A percentile compares a stretch with the other conserved stretches of the same genome.
phyloP scores from a whole-genome alignment of 805 yeast genomes.

The Saccharomyces kudriavzevii region DNA sequence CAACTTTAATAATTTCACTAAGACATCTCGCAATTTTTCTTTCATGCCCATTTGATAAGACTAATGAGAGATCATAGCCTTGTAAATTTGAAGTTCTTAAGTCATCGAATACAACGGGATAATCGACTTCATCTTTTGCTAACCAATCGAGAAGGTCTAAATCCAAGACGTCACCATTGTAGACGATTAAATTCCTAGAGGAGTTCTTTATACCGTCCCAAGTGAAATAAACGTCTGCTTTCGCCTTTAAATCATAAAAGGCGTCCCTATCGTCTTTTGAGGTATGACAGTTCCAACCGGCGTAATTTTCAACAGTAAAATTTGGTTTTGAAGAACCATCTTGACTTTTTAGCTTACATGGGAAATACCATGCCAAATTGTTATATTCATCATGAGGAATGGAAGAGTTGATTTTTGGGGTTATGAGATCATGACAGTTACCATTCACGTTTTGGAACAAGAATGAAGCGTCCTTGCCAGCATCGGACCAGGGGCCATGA shows the following conservation, averaged over 20 bases:
- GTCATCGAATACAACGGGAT: constrained; percentile 64
- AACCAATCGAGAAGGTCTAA: constrained; percentile 72
- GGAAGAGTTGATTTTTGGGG: constrained; percentile 56
- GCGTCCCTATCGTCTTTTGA: constrained; percentile 57
- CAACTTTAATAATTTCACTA: constrained; percentile 79
- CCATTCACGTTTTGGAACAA: constrained; percentile 89
- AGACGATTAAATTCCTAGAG: constrained; percentile 73
- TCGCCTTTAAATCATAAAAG: constrained; percentile 49
- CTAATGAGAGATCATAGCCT: constrained; percentile 77
- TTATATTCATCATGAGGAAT: constrained; percentile 61
- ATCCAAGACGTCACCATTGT: constrained; percentile 83
- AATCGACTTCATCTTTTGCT: constrained; percentile 54
- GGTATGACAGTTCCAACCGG: constrained; percentile 91
- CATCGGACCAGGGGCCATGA: constrained; percentile 82
- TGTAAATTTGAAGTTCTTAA: constrained; percentile 47
- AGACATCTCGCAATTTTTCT: constrained; percentile 74
- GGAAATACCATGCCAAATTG: constrained; percentile 90
- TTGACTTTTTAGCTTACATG: constrained; percentile 63
- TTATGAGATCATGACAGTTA: constrained; percentile 71
- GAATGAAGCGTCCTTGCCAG: constrained; percentile 78
- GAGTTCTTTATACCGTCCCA: constrained; percentile 79
- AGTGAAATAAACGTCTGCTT: constrained; percentile 75
- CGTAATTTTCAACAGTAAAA: constrained; percentile 51
- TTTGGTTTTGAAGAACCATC: constrained; percentile 69
- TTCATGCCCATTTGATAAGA: constrained; percentile 56